A percentile compares a stretch with the other conserved stretches of the same genome.
Conservation (phyloP, 306 rosid species). For the Quercus dentata region DNA sequence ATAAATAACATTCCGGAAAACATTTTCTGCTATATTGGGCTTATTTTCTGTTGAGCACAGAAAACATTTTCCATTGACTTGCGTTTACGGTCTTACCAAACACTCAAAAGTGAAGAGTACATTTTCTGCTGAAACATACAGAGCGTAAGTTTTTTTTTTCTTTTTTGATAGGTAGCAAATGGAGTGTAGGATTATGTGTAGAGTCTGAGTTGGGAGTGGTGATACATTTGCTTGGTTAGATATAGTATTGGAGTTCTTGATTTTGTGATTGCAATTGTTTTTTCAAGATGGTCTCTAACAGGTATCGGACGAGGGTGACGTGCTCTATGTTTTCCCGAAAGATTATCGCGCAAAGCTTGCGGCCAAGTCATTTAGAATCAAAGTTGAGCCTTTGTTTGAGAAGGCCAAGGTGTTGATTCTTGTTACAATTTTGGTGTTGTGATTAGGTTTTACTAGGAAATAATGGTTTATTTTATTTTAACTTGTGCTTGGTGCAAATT, state of each 20-base stretch:
- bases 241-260: constrained; percentile 24
- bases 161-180: neutral
- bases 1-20: too few relatives aligned
- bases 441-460: neutral
- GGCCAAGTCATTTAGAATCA: constrained; percentile 76
- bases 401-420: constrained; percentile 66
- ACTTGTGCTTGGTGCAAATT: constrained; percentile 3
- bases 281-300: constrained; percentile 60
- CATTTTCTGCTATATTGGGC: too few relatives aligned
- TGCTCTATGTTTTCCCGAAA: constrained; percentile 82
- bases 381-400: constrained; percentile 69
- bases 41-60: too few relatives aligned
- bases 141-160: neutral
- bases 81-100: too few relatives aligned
- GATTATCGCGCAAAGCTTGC: constrained; percentile 81
- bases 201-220: too few relatives aligned
- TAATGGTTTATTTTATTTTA: constrained; percentile 14
- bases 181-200: too few relatives aligned
- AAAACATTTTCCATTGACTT: too few relatives aligned
- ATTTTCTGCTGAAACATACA: too few relatives aligned
- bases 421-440: constrained; percentile 2
- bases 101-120: too few relatives aligned
- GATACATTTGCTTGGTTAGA: constrained; percentile 4
- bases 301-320: constrained; percentile 95
- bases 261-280: constrained; percentile 38